Percentiles rank a stretch among this genome's conserved stretches.
phyloP scores from a whole-genome alignment of 208 protist genomes.

The Trypanosoma caninum region DNA sequence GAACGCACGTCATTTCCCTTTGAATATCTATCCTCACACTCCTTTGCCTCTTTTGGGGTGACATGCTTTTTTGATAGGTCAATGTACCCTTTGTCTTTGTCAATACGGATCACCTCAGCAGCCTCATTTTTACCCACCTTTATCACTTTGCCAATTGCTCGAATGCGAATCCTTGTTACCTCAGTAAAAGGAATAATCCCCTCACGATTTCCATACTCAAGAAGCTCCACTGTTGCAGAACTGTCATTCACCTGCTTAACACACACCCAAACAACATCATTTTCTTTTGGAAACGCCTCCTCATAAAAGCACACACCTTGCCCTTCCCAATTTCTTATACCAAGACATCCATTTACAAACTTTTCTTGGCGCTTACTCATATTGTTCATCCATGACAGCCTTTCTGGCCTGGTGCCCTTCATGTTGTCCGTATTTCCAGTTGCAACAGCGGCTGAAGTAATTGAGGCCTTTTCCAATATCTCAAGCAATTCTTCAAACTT shows the following conservation, averaged over 20 bases:
- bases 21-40: constrained; percentile 94
- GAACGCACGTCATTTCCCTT: constrained; percentile 96
- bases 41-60: constrained; percentile 92
- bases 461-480: constrained; percentile 71
- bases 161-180: constrained; percentile 96
- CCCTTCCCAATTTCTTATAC: constrained; percentile 75
- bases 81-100: constrained; percentile 99
- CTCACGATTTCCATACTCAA: constrained; percentile 99
- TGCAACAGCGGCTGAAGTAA: constrained; percentile 48
- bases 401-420: constrained; percentile 28
- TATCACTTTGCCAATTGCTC: constrained; percentile 98
- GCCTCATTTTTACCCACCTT: constrained; percentile 96
- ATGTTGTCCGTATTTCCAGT: constrained; percentile 50
- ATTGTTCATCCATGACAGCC: constrained; percentile 65
- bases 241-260: constrained; percentile 93
- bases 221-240: constrained; percentile 91
- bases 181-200: constrained; percentile 99
- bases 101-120: constrained; percentile 97
- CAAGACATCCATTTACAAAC: constrained; percentile 70
- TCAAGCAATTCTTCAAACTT: constrained; percentile 54
- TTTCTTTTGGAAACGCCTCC: constrained; percentile 90
- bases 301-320: constrained; percentile 72
- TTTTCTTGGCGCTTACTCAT: constrained; percentile 79
- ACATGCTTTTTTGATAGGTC: constrained; percentile 98
- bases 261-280: constrained; percentile 97